These are phyloP conservation scores for Actinidia chinensis DNA, from an alignment of 179 eudicot species.

Conservation along the genomic window DNA sequence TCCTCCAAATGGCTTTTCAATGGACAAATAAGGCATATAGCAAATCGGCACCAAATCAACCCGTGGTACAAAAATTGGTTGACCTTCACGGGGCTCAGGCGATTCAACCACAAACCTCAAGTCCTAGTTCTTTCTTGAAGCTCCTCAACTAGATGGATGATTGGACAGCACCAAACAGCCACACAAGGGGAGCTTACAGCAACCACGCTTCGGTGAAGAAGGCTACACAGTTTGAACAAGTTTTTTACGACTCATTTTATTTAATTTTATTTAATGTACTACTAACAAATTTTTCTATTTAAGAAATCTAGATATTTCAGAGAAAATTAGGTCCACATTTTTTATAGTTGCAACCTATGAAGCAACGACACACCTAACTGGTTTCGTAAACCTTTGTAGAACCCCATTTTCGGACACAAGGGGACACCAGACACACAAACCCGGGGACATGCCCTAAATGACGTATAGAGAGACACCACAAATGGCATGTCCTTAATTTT, in stretches of 20 bases:
- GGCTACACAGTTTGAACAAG: conserved; percentile 43
- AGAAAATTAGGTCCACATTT: too few relatives aligned
- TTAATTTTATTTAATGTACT: background rate
- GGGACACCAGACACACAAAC: too few relatives aligned
- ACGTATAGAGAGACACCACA: too few relatives aligned
- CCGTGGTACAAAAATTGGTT: conserved; percentile 95
- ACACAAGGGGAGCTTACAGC: conserved; percentile 92
- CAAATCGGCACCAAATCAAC: conserved; percentile 98
- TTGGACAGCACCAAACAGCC: conserved; percentile 99
- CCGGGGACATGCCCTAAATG: too few relatives aligned
- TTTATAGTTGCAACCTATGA: too few relatives aligned
- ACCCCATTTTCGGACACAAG: too few relatives aligned
- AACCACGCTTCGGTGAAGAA: conserved; percentile 78
- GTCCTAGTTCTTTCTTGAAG: conserved; percentile 90
- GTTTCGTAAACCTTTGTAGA: too few relatives aligned
- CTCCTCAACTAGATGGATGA: conserved; percentile 84
- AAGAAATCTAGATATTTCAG: too few relatives aligned
- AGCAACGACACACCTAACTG: too few relatives aligned
- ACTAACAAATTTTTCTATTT: background rate
- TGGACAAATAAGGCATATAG: conserved; percentile 89
- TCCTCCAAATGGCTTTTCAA: conserved; percentile 94
- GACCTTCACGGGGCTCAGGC: conserved; percentile 99
- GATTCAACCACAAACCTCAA: conserved; percentile 83
- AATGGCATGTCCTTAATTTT: too few relatives aligned
- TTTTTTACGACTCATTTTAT: too few relatives aligned